These are phyloP conservation scores for Didymella lethalis DNA, from an alignment of 2,329 filamentous ascomycete genomes.

Conservation along the genomic window DNA sequence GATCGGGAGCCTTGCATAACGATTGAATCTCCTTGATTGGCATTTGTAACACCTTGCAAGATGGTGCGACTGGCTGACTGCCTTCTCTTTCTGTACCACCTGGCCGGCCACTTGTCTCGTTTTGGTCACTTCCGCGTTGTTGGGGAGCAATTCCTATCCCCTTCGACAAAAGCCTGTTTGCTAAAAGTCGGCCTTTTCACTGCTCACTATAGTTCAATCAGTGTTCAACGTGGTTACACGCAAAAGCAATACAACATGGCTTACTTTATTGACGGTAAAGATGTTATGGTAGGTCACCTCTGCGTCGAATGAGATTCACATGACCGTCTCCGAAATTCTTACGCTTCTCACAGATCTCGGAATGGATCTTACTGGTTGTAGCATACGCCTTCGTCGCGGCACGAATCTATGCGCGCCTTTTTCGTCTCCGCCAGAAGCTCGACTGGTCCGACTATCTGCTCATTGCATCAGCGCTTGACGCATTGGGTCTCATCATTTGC, in stretches of 20 bases:
- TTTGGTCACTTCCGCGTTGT: neutral
- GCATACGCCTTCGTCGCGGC: constrained; percentile 31
- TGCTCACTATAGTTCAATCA: neutral
- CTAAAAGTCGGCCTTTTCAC: neutral
- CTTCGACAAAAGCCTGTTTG: neutral
- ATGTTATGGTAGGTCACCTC: constrained; percentile 26
- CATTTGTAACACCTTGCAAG: neutral
- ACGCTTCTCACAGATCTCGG: constrained; percentile 24
- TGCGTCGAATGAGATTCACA: neutral
- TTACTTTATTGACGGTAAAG: constrained; percentile 30
- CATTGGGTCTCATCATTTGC: constrained; percentile 28
- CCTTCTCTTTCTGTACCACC: constrained; percentile 4
- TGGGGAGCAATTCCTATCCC: neutral
- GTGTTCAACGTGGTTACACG: neutral
- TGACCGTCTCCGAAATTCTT: neutral
- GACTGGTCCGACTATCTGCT: constrained; percentile 30
- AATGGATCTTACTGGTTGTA: constrained; percentile 31
- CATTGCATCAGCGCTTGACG: constrained; percentile 26
- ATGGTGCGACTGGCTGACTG: neutral
- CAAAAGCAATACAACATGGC: constrained; percentile 16
- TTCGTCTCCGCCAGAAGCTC: constrained; percentile 27
- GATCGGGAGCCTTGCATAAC: constrained; percentile 4
- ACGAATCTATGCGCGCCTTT: constrained; percentile 27
- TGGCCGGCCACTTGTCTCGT: neutral
- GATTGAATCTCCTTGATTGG: neutral